These are phyloP conservation scores for Calonectria multiphialidica DNA, from an alignment of 2,329 filamentous ascomycete species.

Conservation along the genomic window DNA sequence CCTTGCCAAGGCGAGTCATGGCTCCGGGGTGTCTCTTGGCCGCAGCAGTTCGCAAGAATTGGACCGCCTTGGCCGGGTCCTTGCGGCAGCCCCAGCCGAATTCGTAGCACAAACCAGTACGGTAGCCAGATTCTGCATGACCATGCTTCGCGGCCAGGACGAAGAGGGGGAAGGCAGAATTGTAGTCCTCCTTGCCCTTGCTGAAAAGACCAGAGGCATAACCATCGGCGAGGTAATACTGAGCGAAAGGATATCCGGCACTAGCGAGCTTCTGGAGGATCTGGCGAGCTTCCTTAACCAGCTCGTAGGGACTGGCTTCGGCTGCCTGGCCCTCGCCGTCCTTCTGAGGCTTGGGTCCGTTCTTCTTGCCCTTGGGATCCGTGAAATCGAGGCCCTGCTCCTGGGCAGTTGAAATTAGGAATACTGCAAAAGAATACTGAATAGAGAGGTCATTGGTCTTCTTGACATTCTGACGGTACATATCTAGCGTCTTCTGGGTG, in stretches of 20 bases:
- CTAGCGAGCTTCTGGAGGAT: slow-evolving; percentile 90
- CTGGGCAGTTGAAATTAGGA: slow-evolving; percentile 90
- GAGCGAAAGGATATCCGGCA: slow-evolving; percentile 93
- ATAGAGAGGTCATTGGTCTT: slow-evolving; percentile 93
- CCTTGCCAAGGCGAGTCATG: slow-evolving; percentile 91
- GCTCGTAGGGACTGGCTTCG: slow-evolving; percentile 69
- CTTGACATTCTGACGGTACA: slow-evolving; percentile 97
- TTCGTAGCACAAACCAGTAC: slow-evolving; percentile 94
- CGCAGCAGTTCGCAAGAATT: slow-evolving; percentile 91
- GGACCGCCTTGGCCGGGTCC: slow-evolving; percentile 90
- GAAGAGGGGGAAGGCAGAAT: slow-evolving; percentile 92
- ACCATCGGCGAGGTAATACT: slow-evolving; percentile 97
- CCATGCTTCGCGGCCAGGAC: slow-evolving; percentile 95
- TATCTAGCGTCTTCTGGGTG: slow-evolving; percentile 93
- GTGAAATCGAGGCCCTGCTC: slow-evolving; percentile 74
- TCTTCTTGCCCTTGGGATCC: slow-evolving; percentile 59
- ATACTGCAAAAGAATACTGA: slow-evolving; percentile 96
- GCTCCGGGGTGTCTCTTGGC: slow-evolving; percentile 96
- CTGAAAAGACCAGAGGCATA: slow-evolving; percentile 95
- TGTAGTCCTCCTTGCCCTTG: slow-evolving; percentile 93
- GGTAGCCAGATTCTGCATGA: slow-evolving; percentile 95
- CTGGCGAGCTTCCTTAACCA: slow-evolving; percentile 87
- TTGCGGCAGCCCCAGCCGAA: slow-evolving; percentile 97
- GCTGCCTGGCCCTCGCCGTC: slow-evolving; percentile 61
- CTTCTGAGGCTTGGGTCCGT: slow-evolving; percentile 59